phyloP scores from a whole-genome alignment of 2,329 filamentous ascomycete species.

The Xylariomycetidae sp. region DNA sequence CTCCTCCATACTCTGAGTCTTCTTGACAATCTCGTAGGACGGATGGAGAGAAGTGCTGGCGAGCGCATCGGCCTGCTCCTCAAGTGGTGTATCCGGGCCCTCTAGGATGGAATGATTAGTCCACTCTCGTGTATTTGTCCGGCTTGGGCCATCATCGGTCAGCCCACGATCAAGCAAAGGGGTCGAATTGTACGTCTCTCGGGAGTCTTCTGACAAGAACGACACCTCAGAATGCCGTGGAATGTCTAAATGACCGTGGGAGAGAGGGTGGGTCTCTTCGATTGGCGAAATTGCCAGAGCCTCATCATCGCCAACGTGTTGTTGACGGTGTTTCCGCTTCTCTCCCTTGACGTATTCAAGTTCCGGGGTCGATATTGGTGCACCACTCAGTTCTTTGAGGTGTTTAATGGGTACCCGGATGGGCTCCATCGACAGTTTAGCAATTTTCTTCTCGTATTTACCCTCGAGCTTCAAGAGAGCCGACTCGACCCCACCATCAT shows the following conservation, averaged over 20 bases:
- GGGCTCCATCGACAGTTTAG: conserved; percentile 37
- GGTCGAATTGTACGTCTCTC: conserved; percentile 71
- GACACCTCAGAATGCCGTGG: conserved; percentile 36
- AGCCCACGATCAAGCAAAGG: conserved; percentile 69
- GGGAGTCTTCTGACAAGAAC: conserved; percentile 57
- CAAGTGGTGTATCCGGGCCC: conserved; percentile 35
- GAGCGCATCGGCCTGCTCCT: conserved; percentile 25
- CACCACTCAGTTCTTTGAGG: conserved; percentile 14
- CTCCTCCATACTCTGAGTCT: conserved; percentile 47
- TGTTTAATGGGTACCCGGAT: conserved; percentile 15
- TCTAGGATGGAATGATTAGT: conserved; percentile 50
- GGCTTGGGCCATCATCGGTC: conserved; percentile 45
- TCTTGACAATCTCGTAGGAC: conserved; percentile 52
- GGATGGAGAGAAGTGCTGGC: conserved; percentile 29
- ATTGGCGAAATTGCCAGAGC: conserved; percentile 26
- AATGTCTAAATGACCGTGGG: conserved; percentile 15
- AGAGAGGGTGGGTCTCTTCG: conserved; percentile 17
- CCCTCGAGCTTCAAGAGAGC: conserved; percentile 89
- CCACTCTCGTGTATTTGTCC: conserved; percentile 43
- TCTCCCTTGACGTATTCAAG: conserved; percentile 30
- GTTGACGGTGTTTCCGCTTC: conserved; percentile 41
- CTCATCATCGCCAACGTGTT: conserved; percentile 39
- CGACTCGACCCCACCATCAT: conserved; percentile 88
- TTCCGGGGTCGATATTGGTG: conserved; percentile 15
- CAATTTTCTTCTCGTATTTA: conserved; percentile 59